These are phyloP conservation scores for Trichosporon ovoides DNA, from an alignment of 1,284 basidiomycete species.

Conservation along the genomic window DNA sequence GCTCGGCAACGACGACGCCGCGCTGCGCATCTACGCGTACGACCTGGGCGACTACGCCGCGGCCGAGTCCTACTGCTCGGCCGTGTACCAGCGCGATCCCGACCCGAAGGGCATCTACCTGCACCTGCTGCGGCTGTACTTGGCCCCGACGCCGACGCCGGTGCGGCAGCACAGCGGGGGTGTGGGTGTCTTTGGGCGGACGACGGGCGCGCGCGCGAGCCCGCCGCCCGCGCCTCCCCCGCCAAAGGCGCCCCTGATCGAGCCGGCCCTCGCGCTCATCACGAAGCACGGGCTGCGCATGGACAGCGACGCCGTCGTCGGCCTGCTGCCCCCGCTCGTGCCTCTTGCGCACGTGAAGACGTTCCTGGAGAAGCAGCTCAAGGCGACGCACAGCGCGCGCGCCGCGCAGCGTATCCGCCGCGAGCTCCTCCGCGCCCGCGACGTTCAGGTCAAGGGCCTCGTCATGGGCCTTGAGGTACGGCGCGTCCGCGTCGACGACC, in stretches of 20 bases:
- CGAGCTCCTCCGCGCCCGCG: slow-evolving; percentile 27
- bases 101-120: slow-evolving; percentile 68
- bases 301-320: slow-evolving; percentile 71
- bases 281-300: slow-evolving; percentile 73
- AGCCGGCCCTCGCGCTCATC: slow-evolving; percentile 77
- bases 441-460: slow-evolving; percentile 65
- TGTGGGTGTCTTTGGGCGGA: neutral
- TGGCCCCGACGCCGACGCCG: slow-evolving; percentile 49
- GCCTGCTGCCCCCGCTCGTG: slow-evolving; percentile 81
- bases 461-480: slow-evolving; percentile 71
- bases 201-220: slow-evolving; percentile 5
- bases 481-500: slow-evolving; percentile 85
- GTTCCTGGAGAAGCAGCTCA: slow-evolving; percentile 49
- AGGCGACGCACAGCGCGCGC: slow-evolving; percentile 44
- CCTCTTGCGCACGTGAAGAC: slow-evolving; percentile 58
- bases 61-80: slow-evolving; percentile 91
- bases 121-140: slow-evolving; percentile 78
- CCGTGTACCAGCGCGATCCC: slow-evolving; percentile 59
- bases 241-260: slow-evolving; percentile 52
- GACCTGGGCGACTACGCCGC: slow-evolving; percentile 71
- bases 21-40: slow-evolving; percentile 87
- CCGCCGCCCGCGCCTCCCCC: slow-evolving; percentile 12
- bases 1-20: slow-evolving; percentile 84
- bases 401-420: slow-evolving; percentile 15
- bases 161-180: neutral